Base-by-base conservation (phyloP, 2,329 filamentous ascomycete genomes). In the Emericellopsis atlantica region DNA sequence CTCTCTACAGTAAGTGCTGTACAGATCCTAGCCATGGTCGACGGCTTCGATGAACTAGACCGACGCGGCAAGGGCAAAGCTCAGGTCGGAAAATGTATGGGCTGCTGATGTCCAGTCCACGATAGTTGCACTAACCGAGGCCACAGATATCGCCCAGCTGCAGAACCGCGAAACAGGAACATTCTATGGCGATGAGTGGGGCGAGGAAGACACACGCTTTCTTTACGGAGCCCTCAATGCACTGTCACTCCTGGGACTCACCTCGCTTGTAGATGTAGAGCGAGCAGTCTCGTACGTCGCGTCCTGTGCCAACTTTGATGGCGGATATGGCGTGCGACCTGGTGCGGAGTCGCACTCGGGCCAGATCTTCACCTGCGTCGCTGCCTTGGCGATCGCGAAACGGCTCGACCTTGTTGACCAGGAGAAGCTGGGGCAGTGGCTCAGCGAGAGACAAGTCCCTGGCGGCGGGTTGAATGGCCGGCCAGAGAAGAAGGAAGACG, bases 161-260 rank as follows among this genome's bases (percentile, higher is more conserved):
- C 92, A 98, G 55, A 82, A 95, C 56, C 69, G 66, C 16, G 69
- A 82, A 42, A 86, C 82, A 4, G 92, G 92, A 44, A 92, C 85
- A 0, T 96, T 98, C 60, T 78, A 82, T 41, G 92, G 92, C 39
- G 92, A 98, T 55, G 82, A 94, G 60, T 98, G 89, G 89, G 92
- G 92, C 26, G 92, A 98, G 60, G 81, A 84, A 47, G 92, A 98
- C 61, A 96, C 92, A 0, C 79, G 92, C 21, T 98, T 98, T 56
- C 70, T 98, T 10, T 96, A 94, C 56, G 84, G 83, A 31, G 88
- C 87, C 7, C 70, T 98, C 42, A 94, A 93, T 57, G 86, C 87
- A 1, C 70, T 98, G 14, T 95, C 90, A 1, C 74, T 98, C 9
- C 71, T 98, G 15, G 75, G 76, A 6, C 69, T 89, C 31, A 64